These are phyloP conservation scores for Boletus austroedulis DNA, from an alignment of 1,284 basidiomycete species.

Conservation along the genomic window DNA sequence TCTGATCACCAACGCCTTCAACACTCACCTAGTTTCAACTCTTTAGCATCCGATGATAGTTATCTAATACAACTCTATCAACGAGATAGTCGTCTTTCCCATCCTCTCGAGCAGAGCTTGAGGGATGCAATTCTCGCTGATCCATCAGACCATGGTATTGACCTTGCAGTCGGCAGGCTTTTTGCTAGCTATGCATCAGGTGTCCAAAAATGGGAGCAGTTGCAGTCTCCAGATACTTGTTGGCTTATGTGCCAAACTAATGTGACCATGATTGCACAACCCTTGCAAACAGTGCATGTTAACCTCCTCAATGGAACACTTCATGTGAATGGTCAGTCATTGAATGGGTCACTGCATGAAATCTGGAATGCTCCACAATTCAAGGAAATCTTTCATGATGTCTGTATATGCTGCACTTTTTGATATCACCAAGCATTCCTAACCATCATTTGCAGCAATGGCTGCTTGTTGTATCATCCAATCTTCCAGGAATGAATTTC, in stretches of 20 bases:
- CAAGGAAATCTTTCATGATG: constrained; percentile 28
- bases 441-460: constrained; percentile 27
- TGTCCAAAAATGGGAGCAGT: neutral
- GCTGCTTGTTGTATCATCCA: constrained; percentile 36
- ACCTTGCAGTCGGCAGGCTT: neutral
- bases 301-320: constrained; percentile 3
- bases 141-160: neutral
- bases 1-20: neutral
- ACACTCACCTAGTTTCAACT: neutral
- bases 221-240: neutral
- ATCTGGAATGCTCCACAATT: constrained; percentile 35
- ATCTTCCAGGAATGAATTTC: constrained; percentile 39
- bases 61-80: neutral
- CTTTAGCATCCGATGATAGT: neutral
- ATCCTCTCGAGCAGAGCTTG: neutral
- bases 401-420: constrained; percentile 7
- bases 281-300: neutral
- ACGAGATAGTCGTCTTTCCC: neutral
- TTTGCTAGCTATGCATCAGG: neutral
- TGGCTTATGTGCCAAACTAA: neutral
- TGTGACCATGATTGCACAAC: neutral
- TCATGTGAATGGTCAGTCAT: constrained; percentile 32
- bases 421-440: neutral
- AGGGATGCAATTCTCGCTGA: neutral
- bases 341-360: constrained; percentile 31